Evolutionary conservation across 78 protist species (phyloP), one percentile per base, ranked within the genome.

Genomic region (Polysphondylium violaceum): DNA sequence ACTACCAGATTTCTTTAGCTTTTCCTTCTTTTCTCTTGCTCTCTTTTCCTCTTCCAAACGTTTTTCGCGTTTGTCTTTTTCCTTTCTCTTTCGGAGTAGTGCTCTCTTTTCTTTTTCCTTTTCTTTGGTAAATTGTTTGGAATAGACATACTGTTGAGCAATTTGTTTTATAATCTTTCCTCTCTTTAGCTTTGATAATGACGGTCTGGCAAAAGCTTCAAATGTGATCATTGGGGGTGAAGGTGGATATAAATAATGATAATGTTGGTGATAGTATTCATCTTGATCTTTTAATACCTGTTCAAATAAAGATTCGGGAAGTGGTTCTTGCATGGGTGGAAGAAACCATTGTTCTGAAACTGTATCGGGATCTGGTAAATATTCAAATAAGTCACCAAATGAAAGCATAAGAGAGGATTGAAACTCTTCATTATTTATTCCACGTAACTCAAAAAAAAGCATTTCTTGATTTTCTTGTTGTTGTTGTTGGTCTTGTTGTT

Each of bases 241-340:
- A 40, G 89, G 89, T 81, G 89, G 89, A 81, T 81, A 81, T 68
- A 81, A 68, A 68, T 81, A 81, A 56, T 68, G 76, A 58, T 81
- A 68, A 36, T 81, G 89, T 53, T 81, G 89, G n/a, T 72, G 89
- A 35, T 81, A 81, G 38, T 81, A 55, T 40, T 81, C 89, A 33
- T 81, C 89, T 41, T 68, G 77, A 81, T 81, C 89, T 33, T 81
- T 81, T 14, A 81, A 7, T 4, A 81, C 77, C 43, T 81, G 74
- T 43, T 81, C 89, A 31, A 81, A 81, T 8, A 81, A 43, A 68
- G 53, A 44, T 25, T 71, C 36, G 12, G 89, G 89, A 55, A 81
- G 19, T 38, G 89, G 89, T 43, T 81, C 89, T 81, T 81, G 89
- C 64, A 68, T 68, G 14, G 89, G 89, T 68, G 89, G 71, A 36